Conservation (phyloP, 768 basidiomycete species). For the Inosperma sp. region DNA sequence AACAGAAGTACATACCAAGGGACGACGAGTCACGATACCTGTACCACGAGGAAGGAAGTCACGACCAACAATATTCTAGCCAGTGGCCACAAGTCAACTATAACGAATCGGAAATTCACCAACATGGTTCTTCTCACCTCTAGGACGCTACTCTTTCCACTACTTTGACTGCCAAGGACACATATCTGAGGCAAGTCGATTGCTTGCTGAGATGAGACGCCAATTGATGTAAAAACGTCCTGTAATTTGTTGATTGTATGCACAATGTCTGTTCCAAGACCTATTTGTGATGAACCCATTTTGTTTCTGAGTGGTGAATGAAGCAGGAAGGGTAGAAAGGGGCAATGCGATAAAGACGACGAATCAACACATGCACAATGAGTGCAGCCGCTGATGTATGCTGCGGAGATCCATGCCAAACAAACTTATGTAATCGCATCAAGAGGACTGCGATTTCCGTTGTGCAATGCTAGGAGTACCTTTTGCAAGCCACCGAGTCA, state of each 20-base stretch:
- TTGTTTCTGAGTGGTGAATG: constrained; percentile 23
- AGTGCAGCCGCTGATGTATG: constrained; percentile 13
- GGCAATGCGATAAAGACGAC: constrained; percentile 19
- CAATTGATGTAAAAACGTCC: constrained; percentile 84
- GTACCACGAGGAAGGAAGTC: constrained; percentile 99
- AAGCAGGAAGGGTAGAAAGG: constrained; percentile 11
- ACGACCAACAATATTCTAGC: constrained; percentile 92
- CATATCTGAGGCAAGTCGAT: constrained; percentile 93
- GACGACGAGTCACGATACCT: constrained; percentile 96
- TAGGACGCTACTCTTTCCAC: constrained; percentile 89
- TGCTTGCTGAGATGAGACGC: constrained; percentile 59
- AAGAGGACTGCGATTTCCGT: too few relatives aligned
- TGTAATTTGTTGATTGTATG: constrained; percentile 82
- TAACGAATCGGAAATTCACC: background rate
- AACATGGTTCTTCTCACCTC: constrained; percentile 50
- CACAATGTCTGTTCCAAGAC: constrained; percentile 81
- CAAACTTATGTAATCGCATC: constrained; percentile 9
- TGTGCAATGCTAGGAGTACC: too few relatives aligned
- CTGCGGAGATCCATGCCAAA: constrained; percentile 28
- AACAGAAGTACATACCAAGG: constrained; percentile 57
- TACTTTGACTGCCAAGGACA: constrained; percentile 87
- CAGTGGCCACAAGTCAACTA: constrained; percentile 11
- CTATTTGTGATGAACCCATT: constrained; percentile 46
- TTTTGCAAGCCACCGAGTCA: too few relatives aligned
- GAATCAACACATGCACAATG: constrained; percentile 14